Conservation (phyloP, 1,284 basidiomycete species). For the Paramarasmius palmivorus region DNA sequence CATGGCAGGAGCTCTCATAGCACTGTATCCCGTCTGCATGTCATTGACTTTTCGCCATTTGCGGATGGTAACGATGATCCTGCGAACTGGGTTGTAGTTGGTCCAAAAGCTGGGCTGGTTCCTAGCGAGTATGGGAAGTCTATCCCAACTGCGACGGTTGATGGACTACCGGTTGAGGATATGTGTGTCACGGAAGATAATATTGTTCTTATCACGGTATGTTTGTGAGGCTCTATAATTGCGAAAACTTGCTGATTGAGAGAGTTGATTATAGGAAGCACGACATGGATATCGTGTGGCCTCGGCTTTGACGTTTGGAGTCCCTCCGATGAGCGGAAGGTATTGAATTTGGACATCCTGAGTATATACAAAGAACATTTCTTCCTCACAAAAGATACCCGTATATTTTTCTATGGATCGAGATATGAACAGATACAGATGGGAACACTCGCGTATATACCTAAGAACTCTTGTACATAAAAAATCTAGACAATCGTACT, state of each 20-base stretch:
- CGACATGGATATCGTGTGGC: conserved; percentile 36
- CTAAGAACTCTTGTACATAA: too few species aligned
- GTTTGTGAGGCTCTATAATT: conserved; percentile 14
- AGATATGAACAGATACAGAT: too few species aligned
- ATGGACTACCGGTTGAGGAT: conserved; percentile 37
- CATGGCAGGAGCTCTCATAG: conserved; percentile 12
- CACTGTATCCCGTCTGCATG: conserved; percentile 31
- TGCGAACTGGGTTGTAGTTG: conserved; percentile 38
- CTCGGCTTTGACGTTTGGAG: conserved; percentile 46
- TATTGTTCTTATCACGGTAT: conserved; percentile 43
- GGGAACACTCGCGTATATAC: too few species aligned
- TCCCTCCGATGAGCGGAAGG: conserved; percentile 16
- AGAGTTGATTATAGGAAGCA: conserved; percentile 32
- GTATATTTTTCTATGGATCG: too few species aligned
- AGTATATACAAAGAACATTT: not conserved
- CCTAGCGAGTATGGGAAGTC: conserved; percentile 40
- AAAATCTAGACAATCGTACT: too few species aligned
- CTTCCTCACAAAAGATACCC: too few species aligned
- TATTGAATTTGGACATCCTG: not conserved
- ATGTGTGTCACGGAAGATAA: conserved; percentile 49
- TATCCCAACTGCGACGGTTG: conserved; percentile 37
- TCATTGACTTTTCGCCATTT: conserved; percentile 44
- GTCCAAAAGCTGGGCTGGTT: conserved; percentile 36
- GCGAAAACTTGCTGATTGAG: conserved; percentile 3
- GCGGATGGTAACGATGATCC: conserved; percentile 31